Conservation (phyloP, 164 flowering plant genomes). For the Dillenia turbinata region DNA sequence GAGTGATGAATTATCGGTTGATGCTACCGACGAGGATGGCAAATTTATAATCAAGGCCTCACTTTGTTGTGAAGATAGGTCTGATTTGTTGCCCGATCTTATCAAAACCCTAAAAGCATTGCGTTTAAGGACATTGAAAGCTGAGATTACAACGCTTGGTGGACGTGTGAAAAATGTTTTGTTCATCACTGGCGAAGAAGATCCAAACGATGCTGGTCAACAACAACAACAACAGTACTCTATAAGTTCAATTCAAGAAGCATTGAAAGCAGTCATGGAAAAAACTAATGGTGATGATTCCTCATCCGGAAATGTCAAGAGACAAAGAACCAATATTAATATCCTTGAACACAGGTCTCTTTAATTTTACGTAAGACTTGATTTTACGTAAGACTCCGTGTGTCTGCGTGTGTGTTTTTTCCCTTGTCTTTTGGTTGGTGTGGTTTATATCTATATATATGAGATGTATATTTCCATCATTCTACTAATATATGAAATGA, state of each 20-base stretch:
- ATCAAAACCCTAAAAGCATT: slow-evolving; percentile 81
- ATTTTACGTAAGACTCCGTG: slow-evolving; percentile 1
- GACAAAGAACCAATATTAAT: slow-evolving; percentile 61
- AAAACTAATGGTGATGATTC: slow-evolving; percentile 49
- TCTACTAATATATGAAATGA: neutral
- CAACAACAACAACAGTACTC: slow-evolving; percentile 34
- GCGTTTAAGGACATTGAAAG: slow-evolving; percentile 68
- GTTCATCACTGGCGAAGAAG: slow-evolving; percentile 61
- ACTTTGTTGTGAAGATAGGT: slow-evolving; percentile 86
- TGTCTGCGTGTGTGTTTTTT: neutral
- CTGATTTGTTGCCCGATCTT: slow-evolving; percentile 81
- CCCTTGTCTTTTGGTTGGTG: slow-evolving; percentile 5
- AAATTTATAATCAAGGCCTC: slow-evolving; percentile 75
- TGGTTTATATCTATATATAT: slow-evolving; percentile 7
- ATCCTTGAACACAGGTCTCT: slow-evolving; percentile 52
- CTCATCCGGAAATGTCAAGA: slow-evolving; percentile 62
- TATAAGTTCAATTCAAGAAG: slow-evolving; percentile 62
- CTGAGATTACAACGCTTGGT: slow-evolving; percentile 89
- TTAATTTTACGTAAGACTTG: slow-evolving; percentile 12
- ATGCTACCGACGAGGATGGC: slow-evolving; percentile 66
- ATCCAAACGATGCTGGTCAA: slow-evolving; percentile 12
- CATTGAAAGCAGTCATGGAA: slow-evolving; percentile 77
- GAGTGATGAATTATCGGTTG: slow-evolving; percentile 72
- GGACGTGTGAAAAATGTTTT: slow-evolving; percentile 83
- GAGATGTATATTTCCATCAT: slow-evolving; percentile 4